A percentile compares a stretch with the other conserved stretches of the same genome.
phyloP scores from a whole-genome alignment of 2,329 filamentous ascomycete genomes.

The Alternaria triticimaculans region DNA sequence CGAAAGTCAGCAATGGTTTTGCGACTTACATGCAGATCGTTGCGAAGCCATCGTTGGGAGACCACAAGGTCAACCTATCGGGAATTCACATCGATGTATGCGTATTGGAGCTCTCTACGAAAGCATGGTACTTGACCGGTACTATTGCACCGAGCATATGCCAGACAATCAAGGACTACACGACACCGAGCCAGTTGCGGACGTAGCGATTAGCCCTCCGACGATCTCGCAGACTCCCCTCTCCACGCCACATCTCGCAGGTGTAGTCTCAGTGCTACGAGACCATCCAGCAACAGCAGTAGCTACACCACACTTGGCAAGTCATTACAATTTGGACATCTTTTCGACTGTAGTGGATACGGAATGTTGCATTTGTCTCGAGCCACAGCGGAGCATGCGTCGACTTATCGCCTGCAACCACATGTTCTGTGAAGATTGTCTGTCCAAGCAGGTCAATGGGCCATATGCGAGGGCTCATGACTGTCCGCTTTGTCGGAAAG shows the following conservation, averaged over 20 bases:
- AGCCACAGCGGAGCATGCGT: slow-evolving; percentile 3
- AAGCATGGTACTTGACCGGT: background rate
- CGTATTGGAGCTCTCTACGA: background rate
- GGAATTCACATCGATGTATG: background rate
- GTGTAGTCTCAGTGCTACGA: background rate
- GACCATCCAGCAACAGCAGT: background rate
- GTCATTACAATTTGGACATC: background rate
- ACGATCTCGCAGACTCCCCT: background rate
- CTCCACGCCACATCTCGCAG: background rate
- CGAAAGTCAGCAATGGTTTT: slow-evolving; percentile 1
- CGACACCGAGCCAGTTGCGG: background rate
- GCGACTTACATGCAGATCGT: background rate
- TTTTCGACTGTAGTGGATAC: slow-evolving; percentile 2
- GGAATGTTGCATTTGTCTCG: slow-evolving; percentile 4
- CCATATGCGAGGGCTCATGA: background rate
- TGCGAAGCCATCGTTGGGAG: background rate
- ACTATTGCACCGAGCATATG: background rate
- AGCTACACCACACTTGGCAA: background rate
- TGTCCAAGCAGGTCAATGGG: background rate
- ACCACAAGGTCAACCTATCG: background rate
- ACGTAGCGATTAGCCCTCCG: background rate
- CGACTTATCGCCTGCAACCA: slow-evolving; percentile 1
- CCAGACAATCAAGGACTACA: background rate
- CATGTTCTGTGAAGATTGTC: slow-evolving; percentile 3
- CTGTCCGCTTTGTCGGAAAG: slow-evolving; percentile 4